Base-by-base conservation (phyloP, 2,329 filamentous ascomycete species). In the Aspergillus piperis region DNA sequence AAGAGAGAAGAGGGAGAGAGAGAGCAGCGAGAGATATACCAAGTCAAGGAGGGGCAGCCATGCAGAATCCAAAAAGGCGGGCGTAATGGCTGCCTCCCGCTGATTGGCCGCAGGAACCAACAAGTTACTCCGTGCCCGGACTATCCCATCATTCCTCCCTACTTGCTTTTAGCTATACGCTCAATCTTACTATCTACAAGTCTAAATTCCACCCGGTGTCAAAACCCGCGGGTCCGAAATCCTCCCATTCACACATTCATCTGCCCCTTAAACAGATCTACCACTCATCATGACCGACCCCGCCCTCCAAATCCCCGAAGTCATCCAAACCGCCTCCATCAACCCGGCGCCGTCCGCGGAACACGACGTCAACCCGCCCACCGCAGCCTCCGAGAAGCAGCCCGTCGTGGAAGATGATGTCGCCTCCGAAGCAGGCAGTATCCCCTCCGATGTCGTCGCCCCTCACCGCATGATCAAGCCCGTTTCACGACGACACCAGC, bases 291-390 rank as follows among this genome's bases (percentile, higher is more conserved):
- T 89, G 84, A 75, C 82, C 36, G 77, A 84, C n/a, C 75, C 86
- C 17, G 83, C 87, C 25, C 77, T 86, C 23, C 86, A 95, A 73
- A 78, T 94, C 59, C 90, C 91, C 49, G 90, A 91, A 70, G 89
- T 89, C 36, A 81, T 96, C 65, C 93, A 97, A 76, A 88, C 90
- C 15, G 90, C 88, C 36, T 90, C 90, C 71, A 88, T 96, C 78
- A 89, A 91, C 64, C 84, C 80, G 50, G 72, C 87, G 55, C 92
- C 92, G 0, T 91, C 90, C 41, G 83, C 88, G 5, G 75, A 73
- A 52, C 89, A 91, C 80, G 92, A 96, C 78, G 73, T 91, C 70
- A 93, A 93, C 73, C 92, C 92, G 8, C 87, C 90, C 39, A 94
- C 92, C 19, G 83, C 90, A 54, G 86, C 89, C 54, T 90, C 88